Evolutionary conservation across 768 basidiomycete genomes (phyloP).

Genomic region (Auricularia sp.): DNA sequence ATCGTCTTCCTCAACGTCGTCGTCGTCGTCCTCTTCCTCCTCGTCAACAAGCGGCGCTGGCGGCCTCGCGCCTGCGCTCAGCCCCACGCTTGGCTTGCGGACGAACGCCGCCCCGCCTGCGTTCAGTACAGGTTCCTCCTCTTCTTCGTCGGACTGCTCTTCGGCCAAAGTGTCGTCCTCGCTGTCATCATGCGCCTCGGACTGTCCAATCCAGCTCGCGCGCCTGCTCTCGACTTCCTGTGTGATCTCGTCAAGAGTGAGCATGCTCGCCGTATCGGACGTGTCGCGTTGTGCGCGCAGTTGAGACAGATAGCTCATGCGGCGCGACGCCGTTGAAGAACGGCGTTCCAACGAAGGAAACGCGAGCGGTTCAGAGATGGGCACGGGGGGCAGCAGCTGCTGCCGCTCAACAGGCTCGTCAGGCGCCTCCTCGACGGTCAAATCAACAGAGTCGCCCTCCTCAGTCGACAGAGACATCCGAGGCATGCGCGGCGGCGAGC

Average conservation of each 20-base stretch:
- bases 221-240: constrained; percentile 70
- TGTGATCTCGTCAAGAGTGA: constrained; percentile 97
- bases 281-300: constrained; percentile 71
- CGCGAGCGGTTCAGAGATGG: constrained; percentile 68
- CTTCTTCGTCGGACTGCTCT: constrained; percentile 43
- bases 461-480: constrained; percentile 67
- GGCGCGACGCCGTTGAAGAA: constrained; percentile 35
- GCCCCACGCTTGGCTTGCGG: background rate
- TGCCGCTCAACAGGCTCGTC: constrained; percentile 18
- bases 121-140: constrained; percentile 24
- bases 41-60: constrained; percentile 20
- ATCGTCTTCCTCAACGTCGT: constrained; percentile 21
- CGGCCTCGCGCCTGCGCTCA: background rate
- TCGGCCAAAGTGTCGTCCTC: constrained; percentile 54
- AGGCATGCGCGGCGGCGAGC: constrained; percentile 53
- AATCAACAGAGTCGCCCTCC: constrained; percentile 55
- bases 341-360: constrained; percentile 23
- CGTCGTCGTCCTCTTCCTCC: constrained; percentile 32
- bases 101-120: constrained; percentile 13
- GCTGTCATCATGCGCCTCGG: constrained; percentile 25
- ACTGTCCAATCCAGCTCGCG: constrained; percentile 36
- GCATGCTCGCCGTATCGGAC: constrained; percentile 80
- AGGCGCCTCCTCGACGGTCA: constrained; percentile 36
- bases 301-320: constrained; percentile 76
- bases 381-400: constrained; percentile 66